A percentile compares a stretch with the other conserved stretches of the same genome.
Evolutionary conservation across 768 basidiomycete species (phyloP).

Genomic region (Dentipellis fragilis): DNA sequence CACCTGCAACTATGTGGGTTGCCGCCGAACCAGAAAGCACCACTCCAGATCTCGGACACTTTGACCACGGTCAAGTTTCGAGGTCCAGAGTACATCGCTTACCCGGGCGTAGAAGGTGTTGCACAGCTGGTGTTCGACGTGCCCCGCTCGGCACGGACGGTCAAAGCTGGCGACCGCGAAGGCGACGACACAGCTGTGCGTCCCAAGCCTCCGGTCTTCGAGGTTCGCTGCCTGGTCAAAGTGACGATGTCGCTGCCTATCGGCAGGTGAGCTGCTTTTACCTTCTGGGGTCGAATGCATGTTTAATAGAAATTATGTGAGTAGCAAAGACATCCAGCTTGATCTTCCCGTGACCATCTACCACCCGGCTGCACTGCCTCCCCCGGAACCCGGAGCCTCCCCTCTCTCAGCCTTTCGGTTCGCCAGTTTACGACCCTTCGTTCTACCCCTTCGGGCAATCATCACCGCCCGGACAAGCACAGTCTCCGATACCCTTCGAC

Average conservation of each 20-base stretch:
- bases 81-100: constrained; percentile 65
- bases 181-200: constrained; percentile 32
- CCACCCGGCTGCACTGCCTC: constrained; percentile 54
- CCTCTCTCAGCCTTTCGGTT: constrained; percentile 10
- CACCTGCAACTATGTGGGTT: constrained; percentile 45
- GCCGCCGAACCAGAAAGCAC: constrained; percentile 30
- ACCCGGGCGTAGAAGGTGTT: constrained; percentile 66
- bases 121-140: constrained; percentile 75
- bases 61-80: constrained; percentile 60
- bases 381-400: constrained; percentile 12
- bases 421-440: constrained; percentile 10
- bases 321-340: constrained; percentile 62
- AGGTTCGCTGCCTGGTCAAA: constrained; percentile 52
- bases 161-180: constrained; percentile 51
- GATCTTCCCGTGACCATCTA: constrained; percentile 54
- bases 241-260: constrained; percentile 65
- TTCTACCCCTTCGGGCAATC: constrained; percentile 12
- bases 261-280: constrained; percentile 42
- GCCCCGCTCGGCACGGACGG: constrained; percentile 54
- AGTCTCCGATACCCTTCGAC: constrained; percentile 14
- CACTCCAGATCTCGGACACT: constrained; percentile 57
- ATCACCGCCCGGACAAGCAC: constrained; percentile 11
- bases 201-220: constrained; percentile 46
- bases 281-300: neutral
- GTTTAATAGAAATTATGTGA: neutral